Evolutionary conservation across 805 yeast species (phyloP).

Genomic region (Cyberlindnera americana): DNA sequence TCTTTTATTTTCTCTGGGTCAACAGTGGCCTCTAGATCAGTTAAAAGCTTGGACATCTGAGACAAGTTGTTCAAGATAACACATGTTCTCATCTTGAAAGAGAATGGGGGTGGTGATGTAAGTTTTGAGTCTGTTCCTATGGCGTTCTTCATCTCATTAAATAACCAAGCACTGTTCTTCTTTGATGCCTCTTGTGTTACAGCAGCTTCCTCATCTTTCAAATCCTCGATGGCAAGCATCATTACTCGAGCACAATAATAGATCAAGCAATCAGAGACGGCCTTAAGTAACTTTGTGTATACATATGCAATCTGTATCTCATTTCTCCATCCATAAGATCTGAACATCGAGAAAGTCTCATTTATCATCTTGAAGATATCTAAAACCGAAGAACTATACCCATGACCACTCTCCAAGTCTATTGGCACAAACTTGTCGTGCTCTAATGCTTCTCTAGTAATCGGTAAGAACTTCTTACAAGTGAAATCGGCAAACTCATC

Average conservation of each 20-base stretch:
- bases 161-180: slow-evolving; percentile 41
- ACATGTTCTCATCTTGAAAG: slow-evolving; percentile 60
- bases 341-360: slow-evolving; percentile 54
- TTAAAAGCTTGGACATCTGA: slow-evolving; percentile 44
- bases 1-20: slow-evolving; percentile 51
- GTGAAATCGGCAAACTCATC: slow-evolving; percentile 40
- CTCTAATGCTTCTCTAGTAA: slow-evolving; percentile 52
- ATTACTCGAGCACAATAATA: slow-evolving; percentile 40
- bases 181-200: slow-evolving; percentile 22
- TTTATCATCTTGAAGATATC: slow-evolving; percentile 65
- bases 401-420: slow-evolving; percentile 38
- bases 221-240: slow-evolving; percentile 40
- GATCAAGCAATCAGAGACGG: slow-evolving; percentile 59
- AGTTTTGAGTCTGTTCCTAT: slow-evolving; percentile 37
- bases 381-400: slow-evolving; percentile 56
- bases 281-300: slow-evolving; percentile 56
- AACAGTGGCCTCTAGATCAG: slow-evolving; percentile 50
- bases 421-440: slow-evolving; percentile 57
- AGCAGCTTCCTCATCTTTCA: slow-evolving; percentile 26
- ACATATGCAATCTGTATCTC: slow-evolving; percentile 58
- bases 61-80: slow-evolving; percentile 71
- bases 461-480: slow-evolving; percentile 40
- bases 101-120: slow-evolving; percentile 48
- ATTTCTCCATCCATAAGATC: slow-evolving; percentile 62
- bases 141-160: slow-evolving; percentile 48